Conservation (phyloP, 2,329 filamentous ascomycete species). For the Lachnellula subtilissima region DNA sequence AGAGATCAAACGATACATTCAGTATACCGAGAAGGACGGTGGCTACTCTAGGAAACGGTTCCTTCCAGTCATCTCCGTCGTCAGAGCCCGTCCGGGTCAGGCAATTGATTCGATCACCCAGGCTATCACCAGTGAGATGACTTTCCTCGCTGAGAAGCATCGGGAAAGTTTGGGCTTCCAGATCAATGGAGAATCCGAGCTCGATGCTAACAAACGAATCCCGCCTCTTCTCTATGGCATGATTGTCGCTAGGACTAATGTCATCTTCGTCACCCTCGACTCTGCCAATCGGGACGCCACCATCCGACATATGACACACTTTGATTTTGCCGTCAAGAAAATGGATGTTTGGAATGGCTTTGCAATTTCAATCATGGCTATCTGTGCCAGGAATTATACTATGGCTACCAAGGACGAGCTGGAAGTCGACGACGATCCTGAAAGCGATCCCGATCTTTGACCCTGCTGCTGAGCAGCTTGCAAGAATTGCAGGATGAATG, state of each 20-base stretch:
- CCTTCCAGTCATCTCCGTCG: conserved; percentile 27
- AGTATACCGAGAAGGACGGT: conserved; percentile 33
- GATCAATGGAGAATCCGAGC: conserved; percentile 17
- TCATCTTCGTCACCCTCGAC: conserved; percentile 30
- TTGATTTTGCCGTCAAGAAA: conserved; percentile 27
- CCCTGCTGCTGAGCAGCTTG: not conserved
- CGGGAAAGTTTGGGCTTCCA: conserved; percentile 19
- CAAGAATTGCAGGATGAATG: not conserved
- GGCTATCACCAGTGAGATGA: conserved; percentile 25
- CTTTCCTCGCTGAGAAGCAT: conserved; percentile 25
- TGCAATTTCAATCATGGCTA: conserved; percentile 30
- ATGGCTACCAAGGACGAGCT: conserved; percentile 28
- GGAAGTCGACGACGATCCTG: conserved; percentile 19
- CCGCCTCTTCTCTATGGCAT: conserved; percentile 33
- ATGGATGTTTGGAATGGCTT: conserved; percentile 34
- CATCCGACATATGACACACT: conserved; percentile 24
- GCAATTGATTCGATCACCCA: conserved; percentile 16
- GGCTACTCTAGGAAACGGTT: conserved; percentile 26
- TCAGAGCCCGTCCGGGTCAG: conserved; percentile 17
- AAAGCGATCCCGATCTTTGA: conserved; percentile 21
- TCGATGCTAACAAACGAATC: conserved; percentile 19
- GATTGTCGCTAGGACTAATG: conserved; percentile 24
- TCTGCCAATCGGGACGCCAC: conserved; percentile 24
- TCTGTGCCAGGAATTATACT: conserved; percentile 29
- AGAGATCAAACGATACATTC: conserved; percentile 30